These are phyloP conservation scores for Lenwebbia sp. DNA, from an alignment of 345 rosid species.

Conservation along the genomic window DNA sequence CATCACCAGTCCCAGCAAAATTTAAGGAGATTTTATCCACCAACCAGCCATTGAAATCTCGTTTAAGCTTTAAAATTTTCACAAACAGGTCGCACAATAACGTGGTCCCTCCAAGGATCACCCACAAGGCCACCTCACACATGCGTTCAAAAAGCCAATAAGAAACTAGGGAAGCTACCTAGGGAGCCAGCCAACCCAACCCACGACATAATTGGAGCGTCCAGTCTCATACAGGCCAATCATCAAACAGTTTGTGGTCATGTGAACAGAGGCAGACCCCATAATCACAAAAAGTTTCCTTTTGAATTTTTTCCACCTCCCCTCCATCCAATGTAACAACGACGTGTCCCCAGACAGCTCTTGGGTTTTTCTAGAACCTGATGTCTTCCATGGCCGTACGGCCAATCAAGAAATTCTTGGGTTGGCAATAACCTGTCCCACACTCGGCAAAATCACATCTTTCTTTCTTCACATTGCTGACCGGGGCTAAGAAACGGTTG, in stretches of 20 bases:
- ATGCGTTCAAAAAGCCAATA: not conserved
- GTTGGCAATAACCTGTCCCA: not conserved
- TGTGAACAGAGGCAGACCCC: not conserved
- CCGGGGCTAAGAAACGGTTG: not conserved
- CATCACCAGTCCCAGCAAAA: not conserved
- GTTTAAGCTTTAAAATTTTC: not conserved
- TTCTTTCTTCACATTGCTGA: not conserved
- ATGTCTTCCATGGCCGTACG: not conserved
- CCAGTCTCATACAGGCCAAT: not conserved
- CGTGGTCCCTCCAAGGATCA: not conserved
- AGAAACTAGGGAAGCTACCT: not conserved
- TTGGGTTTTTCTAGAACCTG: not conserved
- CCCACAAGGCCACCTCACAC: not conserved
- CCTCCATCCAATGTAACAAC: not conserved
- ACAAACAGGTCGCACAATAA: not conserved
- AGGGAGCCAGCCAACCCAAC: not conserved
- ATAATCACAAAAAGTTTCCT: not conserved
- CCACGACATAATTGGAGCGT: not conserved
- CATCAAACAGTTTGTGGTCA: not conserved
- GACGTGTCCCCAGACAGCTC: not conserved
- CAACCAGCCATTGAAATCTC: conserved; percentile 19
- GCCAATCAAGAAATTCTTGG: not conserved
- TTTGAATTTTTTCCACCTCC: not conserved
- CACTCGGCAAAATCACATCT: not conserved
- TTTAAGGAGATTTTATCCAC: conserved; percentile 3